Evolutionary conservation across 164 flowering plant genomes (phyloP).

Genomic region (Vitis riparia): DNA sequence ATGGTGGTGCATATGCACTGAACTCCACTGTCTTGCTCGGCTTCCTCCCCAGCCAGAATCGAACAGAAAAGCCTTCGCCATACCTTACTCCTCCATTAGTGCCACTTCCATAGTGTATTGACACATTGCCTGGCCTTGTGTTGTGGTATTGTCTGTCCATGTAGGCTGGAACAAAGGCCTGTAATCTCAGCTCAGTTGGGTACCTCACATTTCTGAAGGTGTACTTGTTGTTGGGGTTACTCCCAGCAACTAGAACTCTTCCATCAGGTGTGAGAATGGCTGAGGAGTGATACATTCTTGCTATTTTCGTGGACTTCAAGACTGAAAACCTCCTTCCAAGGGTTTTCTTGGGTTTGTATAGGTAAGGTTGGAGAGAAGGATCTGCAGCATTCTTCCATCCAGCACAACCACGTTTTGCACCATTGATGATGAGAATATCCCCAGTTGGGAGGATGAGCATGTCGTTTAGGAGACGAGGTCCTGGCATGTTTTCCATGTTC

Average conservation of each 20-base stretch:
- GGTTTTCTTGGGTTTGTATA: constrained; percentile 46
- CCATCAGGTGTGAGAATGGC: constrained; percentile 70
- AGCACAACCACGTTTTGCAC: constrained; percentile 51
- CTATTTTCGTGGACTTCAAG: constrained; percentile 39
- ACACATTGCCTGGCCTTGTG: constrained; percentile 41
- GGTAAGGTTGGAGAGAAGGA: constrained; percentile 49
- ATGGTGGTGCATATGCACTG: constrained; percentile 59
- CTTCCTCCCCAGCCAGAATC: constrained; percentile 35
- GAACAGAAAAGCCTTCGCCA: constrained; percentile 42
- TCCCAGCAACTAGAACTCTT: constrained; percentile 64
- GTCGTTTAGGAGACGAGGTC: constrained; percentile 52
- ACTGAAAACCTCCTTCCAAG: constrained; percentile 42
- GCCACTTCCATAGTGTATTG: constrained; percentile 16
- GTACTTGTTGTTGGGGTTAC: constrained; percentile 60
- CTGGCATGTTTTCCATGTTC: constrained; percentile 75
- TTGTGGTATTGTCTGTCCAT: constrained; percentile 32
- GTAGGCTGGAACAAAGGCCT: constrained; percentile 55
- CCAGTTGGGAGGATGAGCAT: constrained; percentile 73
- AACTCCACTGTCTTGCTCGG: constrained; percentile 32
- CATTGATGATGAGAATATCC: constrained; percentile 58
- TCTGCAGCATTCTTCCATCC: constrained; percentile 52
- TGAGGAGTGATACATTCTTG: constrained; percentile 76
- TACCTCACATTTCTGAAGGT: constrained; percentile 34
- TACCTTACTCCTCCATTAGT: constrained; percentile 20
- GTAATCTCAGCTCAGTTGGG: constrained; percentile 67